Percentiles rank a stretch among this genome's conserved stretches.
Conservation (phyloP, 163 green algal species). For the Scenedesmus sp. region DNA sequence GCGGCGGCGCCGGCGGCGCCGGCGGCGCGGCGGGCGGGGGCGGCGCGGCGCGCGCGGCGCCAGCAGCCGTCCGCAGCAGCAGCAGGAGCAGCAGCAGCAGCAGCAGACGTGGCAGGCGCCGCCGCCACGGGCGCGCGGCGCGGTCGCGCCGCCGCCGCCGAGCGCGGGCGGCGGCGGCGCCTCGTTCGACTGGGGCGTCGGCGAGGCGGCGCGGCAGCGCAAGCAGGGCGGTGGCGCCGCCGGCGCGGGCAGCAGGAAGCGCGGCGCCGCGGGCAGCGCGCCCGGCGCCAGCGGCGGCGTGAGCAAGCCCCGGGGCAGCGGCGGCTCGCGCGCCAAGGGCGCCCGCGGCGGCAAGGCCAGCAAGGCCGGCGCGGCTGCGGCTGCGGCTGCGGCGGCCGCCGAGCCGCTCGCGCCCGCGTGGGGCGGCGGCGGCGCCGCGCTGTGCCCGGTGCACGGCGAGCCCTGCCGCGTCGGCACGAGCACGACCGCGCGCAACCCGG, state of each 20-base stretch:
- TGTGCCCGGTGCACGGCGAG: conserved; percentile 37
- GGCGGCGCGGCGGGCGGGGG: not conserved
- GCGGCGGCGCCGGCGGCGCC: not conserved
- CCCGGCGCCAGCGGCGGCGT: conserved; percentile 8
- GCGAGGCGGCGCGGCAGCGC: conserved; percentile 16
- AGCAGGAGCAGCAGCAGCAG: conserved; percentile 31
- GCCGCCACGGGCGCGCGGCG: not conserved
- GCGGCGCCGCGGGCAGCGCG: not conserved
- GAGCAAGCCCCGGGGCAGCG: not conserved
- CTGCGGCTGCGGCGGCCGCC: conserved; percentile 13
- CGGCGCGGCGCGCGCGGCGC: not conserved
- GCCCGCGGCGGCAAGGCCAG: not conserved
- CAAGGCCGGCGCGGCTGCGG: not conserved
- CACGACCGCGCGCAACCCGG: conserved; percentile 42
- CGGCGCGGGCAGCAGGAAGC: not conserved
- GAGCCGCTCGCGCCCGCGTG: not conserved
- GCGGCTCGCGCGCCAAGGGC: not conserved
- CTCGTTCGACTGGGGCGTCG: conserved; percentile 31
- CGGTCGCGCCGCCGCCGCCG: not conserved
- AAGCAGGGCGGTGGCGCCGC: conserved; percentile 18
- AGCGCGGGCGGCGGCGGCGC: conserved; percentile 8
- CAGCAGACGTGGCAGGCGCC: not conserved
- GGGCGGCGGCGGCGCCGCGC: not conserved
- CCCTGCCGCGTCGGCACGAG: conserved; percentile 16
- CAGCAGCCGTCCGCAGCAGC: not conserved